These are phyloP conservation scores for Millerago galiae DNA, from an alignment of 805 yeast genomes.

Conservation along the genomic window DNA sequence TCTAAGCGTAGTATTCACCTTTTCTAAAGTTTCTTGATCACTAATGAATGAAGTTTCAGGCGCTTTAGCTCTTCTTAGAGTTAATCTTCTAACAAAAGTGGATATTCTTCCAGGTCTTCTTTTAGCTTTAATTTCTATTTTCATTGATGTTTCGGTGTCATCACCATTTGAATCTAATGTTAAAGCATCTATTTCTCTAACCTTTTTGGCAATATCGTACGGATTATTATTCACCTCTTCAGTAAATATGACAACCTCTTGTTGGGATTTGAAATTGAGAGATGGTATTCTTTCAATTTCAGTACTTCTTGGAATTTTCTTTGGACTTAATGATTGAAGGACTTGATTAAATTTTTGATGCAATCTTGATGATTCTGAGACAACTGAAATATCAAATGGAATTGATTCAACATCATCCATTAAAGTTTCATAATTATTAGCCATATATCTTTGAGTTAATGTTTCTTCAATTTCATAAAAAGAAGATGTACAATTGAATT, in stretches of 20 bases:
- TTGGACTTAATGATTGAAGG: constrained; percentile 16
- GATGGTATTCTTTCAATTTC: constrained; percentile 3
- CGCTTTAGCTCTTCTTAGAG: constrained; percentile 1
- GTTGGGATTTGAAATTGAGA: constrained; percentile 4
- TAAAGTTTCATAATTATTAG: constrained; percentile 14
- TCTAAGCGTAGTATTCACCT: no score
- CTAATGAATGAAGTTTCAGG: not conserved
- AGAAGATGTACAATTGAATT: not conserved
- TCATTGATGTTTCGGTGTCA: constrained; percentile 2
- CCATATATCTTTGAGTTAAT: constrained; percentile 22
- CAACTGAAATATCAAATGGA: constrained; percentile 17
- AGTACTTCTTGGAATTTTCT: not conserved
- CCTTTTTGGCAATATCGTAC: constrained; percentile 14
- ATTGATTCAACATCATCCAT: constrained; percentile 21
- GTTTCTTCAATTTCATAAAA: constrained; percentile 17
- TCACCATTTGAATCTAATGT: constrained; percentile 8
- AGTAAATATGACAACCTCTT: constrained; percentile 1
- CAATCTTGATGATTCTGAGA: constrained; percentile 6
- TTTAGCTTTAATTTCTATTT: not conserved
- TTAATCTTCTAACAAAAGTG: constrained; percentile 3
- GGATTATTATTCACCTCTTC: constrained; percentile 17
- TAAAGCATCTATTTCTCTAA: constrained; percentile 6
- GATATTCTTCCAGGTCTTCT: constrained; percentile 3
- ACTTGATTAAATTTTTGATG: constrained; percentile 8
- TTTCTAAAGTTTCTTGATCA: not conserved